Evolutionary conservation across 108 stramenopile genomes (phyloP).

Genomic region (Skeletonema potamos): DNA sequence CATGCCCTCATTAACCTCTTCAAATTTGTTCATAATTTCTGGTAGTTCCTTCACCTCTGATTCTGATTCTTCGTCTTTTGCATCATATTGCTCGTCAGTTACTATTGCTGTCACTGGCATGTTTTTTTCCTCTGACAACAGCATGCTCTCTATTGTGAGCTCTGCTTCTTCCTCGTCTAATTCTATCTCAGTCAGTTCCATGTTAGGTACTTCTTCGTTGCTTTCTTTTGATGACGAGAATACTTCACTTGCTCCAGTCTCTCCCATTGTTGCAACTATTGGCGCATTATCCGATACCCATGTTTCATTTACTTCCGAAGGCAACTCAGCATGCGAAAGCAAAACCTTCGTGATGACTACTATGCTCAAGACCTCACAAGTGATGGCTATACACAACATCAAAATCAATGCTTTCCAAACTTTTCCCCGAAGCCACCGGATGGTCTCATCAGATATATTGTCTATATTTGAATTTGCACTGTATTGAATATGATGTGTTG

Average conservation of each 20-base stretch:
- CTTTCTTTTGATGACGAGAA: background rate
- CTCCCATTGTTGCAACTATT: background rate
- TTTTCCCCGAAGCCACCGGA: background rate
- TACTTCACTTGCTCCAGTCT: background rate
- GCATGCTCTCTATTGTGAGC: background rate
- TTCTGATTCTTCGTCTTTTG: background rate
- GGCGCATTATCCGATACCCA: background rate
- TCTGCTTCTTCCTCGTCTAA: background rate
- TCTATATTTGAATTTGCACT: no score
- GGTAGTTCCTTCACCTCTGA: background rate
- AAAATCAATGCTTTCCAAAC: background rate
- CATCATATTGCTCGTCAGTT: background rate
- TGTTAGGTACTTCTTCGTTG: background rate
- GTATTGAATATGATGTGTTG: background rate
- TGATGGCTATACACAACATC: background rate
- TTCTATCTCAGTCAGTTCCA: background rate
- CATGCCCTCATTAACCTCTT: no score
- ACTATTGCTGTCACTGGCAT: background rate
- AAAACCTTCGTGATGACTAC: background rate
- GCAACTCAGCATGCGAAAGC: background rate
- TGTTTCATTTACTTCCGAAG: background rate
- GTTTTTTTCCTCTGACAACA: background rate
- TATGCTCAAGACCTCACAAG: background rate
- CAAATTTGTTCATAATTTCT: background rate
- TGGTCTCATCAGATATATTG: background rate